A percentile compares a stretch with the other conserved stretches of the same genome.
phyloP scores from a whole-genome alignment of 2,329 filamentous ascomycete species.

The Botrytis tulipae region DNA sequence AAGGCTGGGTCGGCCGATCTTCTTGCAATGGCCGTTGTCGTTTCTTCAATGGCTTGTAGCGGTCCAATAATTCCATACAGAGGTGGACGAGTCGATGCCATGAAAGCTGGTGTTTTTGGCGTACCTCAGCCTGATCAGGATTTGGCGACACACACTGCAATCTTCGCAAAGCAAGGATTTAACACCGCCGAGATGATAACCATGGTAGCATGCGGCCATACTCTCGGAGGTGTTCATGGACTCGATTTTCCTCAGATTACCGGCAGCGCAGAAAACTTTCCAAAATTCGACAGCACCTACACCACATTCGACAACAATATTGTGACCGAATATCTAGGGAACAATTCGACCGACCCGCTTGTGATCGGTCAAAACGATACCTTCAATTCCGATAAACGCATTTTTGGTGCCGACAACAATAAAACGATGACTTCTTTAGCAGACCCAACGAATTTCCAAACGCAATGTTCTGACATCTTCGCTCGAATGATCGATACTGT shows the following conservation, averaged over 20 bases:
- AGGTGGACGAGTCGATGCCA: slow-evolving; percentile 31
- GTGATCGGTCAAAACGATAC: slow-evolving; percentile 48
- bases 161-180: slow-evolving; percentile 32
- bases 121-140: slow-evolving; percentile 27
- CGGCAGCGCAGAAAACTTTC: not conserved
- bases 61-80: slow-evolving; percentile 23
- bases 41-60: not conserved
- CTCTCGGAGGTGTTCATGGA: slow-evolving; percentile 27
- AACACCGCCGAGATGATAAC: slow-evolving; percentile 28
- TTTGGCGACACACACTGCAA: slow-evolving; percentile 20
- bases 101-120: slow-evolving; percentile 25
- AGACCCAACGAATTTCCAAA: slow-evolving; percentile 45
- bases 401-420: slow-evolving; percentile 56
- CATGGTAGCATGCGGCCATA: slow-evolving; percentile 28
- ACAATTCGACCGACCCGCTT: slow-evolving; percentile 20
- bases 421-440: slow-evolving; percentile 50
- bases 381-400: slow-evolving; percentile 51
- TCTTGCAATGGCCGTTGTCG: slow-evolving; percentile 22
- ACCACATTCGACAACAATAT: not conserved
- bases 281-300: not conserved
- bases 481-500: slow-evolving; percentile 61
- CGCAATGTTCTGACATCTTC: slow-evolving; percentile 50
- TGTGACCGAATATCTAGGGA: not conserved
- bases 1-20: slow-evolving; percentile 25
- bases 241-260: slow-evolving; percentile 14